A percentile compares a stretch with the other conserved stretches of the same genome.
Conservation (phyloP, 495 filamentous ascomycete species). For the Penicillium coprophilum region DNA sequence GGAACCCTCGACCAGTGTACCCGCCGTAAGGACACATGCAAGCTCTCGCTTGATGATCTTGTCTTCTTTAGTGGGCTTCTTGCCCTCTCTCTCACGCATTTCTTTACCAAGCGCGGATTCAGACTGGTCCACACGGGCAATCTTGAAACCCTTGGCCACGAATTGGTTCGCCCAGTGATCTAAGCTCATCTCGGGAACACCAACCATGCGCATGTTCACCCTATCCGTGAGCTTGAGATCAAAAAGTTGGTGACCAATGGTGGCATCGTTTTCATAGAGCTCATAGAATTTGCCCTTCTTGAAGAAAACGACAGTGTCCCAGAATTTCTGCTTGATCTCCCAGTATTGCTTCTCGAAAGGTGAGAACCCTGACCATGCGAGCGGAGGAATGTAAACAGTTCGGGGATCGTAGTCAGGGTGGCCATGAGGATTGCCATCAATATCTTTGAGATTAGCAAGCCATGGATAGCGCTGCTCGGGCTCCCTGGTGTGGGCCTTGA, state of each 20-base stretch:
- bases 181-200: conserved; percentile 86
- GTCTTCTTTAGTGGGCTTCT: conserved; percentile 62
- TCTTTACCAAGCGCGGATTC: conserved; percentile 96
- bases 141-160: conserved; percentile 91
- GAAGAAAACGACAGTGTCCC: conserved; percentile 98
- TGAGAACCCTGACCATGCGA: conserved; percentile 75
- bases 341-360: conserved; percentile 98
- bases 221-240: conserved; percentile 97
- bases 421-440: conserved; percentile 72
- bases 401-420: conserved; percentile 92
- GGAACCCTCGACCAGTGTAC: conserved; percentile 89
- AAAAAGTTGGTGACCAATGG: conserved; percentile 94
- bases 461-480: conserved; percentile 83
- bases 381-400: conserved; percentile 81
- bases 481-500: conserved; percentile 73
- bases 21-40: conserved; percentile 83
- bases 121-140: conserved; percentile 93
- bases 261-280: conserved; percentile 97
- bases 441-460: conserved; percentile 82
- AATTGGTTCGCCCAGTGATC: conserved; percentile 94
- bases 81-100: conserved; percentile 85
- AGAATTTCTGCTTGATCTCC: conserved; percentile 98
- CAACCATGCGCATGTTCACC: conserved; percentile 99
- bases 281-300: conserved; percentile 99
- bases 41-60: conserved; percentile 94